Evolutionary conservation across 2,329 filamentous ascomycete genomes (phyloP), one percentile per base, ranked within the genome.

Genomic region (Fusarium hainanense): DNA sequence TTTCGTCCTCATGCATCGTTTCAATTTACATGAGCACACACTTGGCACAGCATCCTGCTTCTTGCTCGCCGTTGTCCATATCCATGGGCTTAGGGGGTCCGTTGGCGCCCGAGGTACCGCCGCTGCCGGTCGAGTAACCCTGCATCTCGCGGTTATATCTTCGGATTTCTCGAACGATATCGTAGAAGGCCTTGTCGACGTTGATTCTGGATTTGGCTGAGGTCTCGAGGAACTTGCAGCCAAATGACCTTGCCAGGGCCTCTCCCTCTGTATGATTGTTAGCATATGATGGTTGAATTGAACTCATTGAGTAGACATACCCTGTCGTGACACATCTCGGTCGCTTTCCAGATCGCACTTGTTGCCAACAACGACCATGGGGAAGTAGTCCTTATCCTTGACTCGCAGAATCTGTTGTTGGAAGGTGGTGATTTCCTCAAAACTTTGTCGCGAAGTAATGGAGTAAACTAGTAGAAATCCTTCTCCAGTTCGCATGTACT

Each of bases 331-430:
- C 64, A 99, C 96, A 77, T 95, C 92, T 78, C 96, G 89, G 83
- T 99, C 95, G 75, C 87, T 86, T 78, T 98, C 95, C 80, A 99
- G 85, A 93, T 99, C 96, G 84, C 95, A 98, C 88, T 99, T 99
- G 89, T 99, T 99, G 76, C 94, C 96, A 43, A 98, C 96, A 47
- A 99, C 93, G 62, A 98, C 97, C 86, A 99, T 98, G 75, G 96
- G 96, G 86, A 99, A 99, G 82, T 98, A 97, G 84, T 99, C 96
- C 89, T 97, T 98, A 85, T 98, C 96, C 88, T 99, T 99, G 77
- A 99, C 96, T 75, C 96, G 87, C 75, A 99, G 87, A 79, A 99
- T 99, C 83, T 99, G 96, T 86, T 98, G 94, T 83, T 98, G 94
- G 84, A 98, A 98, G 50, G 94, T 97, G 83, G 94, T 92, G 82